Evolutionary conservation across 2,329 filamentous ascomycete genomes (phyloP), one percentile per base, ranked within the genome.

Genomic region (Colletotrichum lentis): DNA sequence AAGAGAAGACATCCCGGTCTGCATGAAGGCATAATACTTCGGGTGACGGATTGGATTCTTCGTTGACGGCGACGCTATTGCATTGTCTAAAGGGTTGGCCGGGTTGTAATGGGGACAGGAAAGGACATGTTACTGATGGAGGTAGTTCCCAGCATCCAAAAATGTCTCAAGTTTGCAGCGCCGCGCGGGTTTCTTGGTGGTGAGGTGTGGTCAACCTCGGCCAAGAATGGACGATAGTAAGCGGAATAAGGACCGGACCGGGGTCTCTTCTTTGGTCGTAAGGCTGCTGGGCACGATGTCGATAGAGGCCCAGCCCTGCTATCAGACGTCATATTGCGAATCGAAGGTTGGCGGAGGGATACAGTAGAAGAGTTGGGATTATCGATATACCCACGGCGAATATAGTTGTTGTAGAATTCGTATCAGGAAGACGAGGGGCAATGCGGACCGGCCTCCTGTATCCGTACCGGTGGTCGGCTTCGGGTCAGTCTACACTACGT

Each of bases 1-100:
- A 64, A 55, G 54, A 49, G 61, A 22, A 54, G 27, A 27, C 41
- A 69, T 69, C 66, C 66, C 44, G 39, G 62, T 16, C 20, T 11
- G 43, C 16, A 24, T 35, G 56, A 44, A 66, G 55, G 56, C 44
- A 52, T 66, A 37, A 20, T 37, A 56, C 20, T 27, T 20, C 22
- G 41, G 55, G 16, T 44, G 62, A 52, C 35, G 46, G 50, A 55
- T 55, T 50, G 55, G 27, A 60, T 50, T n/a, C 39, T 59, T 46
- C 43, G 49, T 64, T 24, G 47, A 55, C 41, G 55, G 62, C 52
- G 44, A 37, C 47, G 46, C 50, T 35, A 46, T 61, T 24, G 62
- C 62, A 37, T 61, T 56, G 50, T 44, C 47, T 43, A 50, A 65
- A 35, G 62, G 55, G 44, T 6, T 31, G 16, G 20, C 37, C 31